A percentile compares a stretch with the other conserved stretches of the same genome.
phyloP scores from a whole-genome alignment of 768 basidiomycete species.

The Mycena amicta region DNA sequence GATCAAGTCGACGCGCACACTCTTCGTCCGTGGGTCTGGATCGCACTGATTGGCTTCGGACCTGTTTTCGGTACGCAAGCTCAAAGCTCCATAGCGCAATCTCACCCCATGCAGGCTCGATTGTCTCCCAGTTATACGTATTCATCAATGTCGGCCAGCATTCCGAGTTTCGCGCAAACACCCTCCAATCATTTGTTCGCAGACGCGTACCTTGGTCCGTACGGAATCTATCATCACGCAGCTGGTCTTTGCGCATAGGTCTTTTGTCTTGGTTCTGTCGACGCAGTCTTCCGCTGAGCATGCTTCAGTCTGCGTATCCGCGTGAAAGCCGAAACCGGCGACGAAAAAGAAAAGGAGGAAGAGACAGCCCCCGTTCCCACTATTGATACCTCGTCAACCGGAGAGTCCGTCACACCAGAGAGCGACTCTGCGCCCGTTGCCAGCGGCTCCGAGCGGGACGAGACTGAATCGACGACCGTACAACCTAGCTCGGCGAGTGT shows the following conservation, averaged over 20 bases:
- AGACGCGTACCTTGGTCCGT: conserved; percentile 52
- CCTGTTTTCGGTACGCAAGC: too few relatives aligned
- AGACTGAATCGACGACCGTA: background rate
- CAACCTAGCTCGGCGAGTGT: conserved; percentile 4
- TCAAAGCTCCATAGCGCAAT: too few relatives aligned
- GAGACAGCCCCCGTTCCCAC: background rate
- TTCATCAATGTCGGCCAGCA: too few relatives aligned
- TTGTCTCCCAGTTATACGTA: conserved; percentile 57
- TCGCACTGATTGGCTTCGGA: conserved; percentile 51
- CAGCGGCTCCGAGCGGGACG: too few relatives aligned
- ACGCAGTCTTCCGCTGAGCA: too few relatives aligned
- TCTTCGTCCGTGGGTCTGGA: conserved; percentile 73
- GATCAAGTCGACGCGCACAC: conserved; percentile 44
- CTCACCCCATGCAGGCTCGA: conserved; percentile 34
- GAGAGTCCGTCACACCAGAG: background rate
- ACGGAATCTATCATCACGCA: conserved; percentile 48
- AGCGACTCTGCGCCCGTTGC: too few relatives aligned
- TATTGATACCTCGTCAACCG: background rate
- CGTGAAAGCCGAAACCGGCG: conserved; percentile 46
- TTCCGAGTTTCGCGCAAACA: too few relatives aligned
- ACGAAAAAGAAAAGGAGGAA: background rate
- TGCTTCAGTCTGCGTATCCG: conserved; percentile 66
- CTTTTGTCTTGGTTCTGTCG: too few relatives aligned
- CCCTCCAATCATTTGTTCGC: conserved; percentile 33
- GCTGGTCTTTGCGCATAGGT: conserved; percentile 45